phyloP scores from a whole-genome alignment of 768 basidiomycete genomes.

The Floccularia luteovirens region DNA sequence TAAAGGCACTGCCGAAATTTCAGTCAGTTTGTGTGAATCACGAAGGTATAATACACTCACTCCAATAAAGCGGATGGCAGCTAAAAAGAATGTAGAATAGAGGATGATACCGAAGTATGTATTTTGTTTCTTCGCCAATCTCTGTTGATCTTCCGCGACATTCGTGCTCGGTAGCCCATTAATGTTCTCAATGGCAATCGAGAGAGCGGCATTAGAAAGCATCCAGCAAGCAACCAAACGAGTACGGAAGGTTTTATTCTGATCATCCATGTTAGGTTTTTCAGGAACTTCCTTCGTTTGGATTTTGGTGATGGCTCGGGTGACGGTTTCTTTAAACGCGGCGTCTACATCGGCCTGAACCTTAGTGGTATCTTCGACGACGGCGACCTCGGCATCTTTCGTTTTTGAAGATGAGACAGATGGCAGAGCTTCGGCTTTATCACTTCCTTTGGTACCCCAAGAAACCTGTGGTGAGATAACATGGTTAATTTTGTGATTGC shows the following conservation, averaged over 20 bases:
- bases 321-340: conserved; percentile 87
- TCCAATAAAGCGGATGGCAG: conserved; percentile 67
- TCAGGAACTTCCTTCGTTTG: conserved; percentile 58
- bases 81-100: conserved; percentile 70
- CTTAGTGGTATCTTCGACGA: conserved; percentile 81
- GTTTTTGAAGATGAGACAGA: conserved; percentile 81
- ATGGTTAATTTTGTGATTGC: neutral
- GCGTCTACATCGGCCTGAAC: conserved; percentile 87
- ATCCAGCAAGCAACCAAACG: conserved; percentile 82
- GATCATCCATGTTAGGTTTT: conserved; percentile 81
- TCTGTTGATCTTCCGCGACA: conserved; percentile 27
- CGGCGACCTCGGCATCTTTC: conserved; percentile 64
- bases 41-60: conserved; percentile 33
- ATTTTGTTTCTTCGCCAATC: conserved; percentile 34
- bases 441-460: conserved; percentile 94
- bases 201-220: conserved; percentile 58
- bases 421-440: conserved; percentile 89
- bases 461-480: conserved; percentile 43
- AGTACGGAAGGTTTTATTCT: conserved; percentile 90
- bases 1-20: conserved; percentile 54
- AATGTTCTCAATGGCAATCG: conserved; percentile 70
- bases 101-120: conserved; percentile 73
- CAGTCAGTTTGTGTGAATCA: conserved; percentile 2
- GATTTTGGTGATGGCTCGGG: conserved; percentile 75
- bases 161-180: conserved; percentile 46